These are phyloP conservation scores for Carex scoparia DNA, from an alignment of 176 grass and related monocot species.

Conservation along the genomic window DNA sequence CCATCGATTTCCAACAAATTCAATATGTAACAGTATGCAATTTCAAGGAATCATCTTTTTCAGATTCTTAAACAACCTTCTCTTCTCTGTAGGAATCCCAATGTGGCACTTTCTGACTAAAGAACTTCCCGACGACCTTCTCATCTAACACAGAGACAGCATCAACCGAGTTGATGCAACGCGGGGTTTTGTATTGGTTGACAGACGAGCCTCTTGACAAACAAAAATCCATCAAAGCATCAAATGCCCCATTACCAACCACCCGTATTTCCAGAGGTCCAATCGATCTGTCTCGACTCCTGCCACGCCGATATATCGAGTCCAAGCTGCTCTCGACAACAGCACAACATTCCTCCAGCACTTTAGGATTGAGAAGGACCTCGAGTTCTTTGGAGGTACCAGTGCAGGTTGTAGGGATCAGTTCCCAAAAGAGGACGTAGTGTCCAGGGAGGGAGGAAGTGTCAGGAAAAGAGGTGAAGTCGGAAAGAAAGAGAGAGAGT, in stretches of 20 bases:
- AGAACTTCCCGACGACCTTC: constrained; percentile 42
- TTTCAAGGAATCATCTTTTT: background rate
- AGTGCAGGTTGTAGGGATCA: background rate
- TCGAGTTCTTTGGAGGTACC: background rate
- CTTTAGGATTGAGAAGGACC: background rate
- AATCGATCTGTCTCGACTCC: constrained; percentile 47
- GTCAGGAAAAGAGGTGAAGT: too few relatives aligned
- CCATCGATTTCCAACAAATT: background rate
- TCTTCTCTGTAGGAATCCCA: constrained; percentile 45
- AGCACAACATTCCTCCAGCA: constrained; percentile 48
- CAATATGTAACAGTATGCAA: background rate
- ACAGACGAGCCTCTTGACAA: constrained; percentile 60
- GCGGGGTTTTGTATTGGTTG: constrained; percentile 87
- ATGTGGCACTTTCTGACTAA: constrained; percentile 39
- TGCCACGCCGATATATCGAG: constrained; percentile 52
- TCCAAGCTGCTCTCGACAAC: constrained; percentile 48
- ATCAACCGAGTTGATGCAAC: constrained; percentile 56
- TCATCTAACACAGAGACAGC: constrained; percentile 45
- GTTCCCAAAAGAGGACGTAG: too few relatives aligned
- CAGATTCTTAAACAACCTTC: background rate
- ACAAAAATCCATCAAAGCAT: constrained; percentile 70
- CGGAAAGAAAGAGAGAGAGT: too few relatives aligned
- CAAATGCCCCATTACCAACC: constrained; percentile 52
- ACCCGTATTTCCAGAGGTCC: constrained; percentile 65
- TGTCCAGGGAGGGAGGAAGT: too few relatives aligned